Conservation (phyloP, 345 rosid species). For the Populus davidiana region DNA sequence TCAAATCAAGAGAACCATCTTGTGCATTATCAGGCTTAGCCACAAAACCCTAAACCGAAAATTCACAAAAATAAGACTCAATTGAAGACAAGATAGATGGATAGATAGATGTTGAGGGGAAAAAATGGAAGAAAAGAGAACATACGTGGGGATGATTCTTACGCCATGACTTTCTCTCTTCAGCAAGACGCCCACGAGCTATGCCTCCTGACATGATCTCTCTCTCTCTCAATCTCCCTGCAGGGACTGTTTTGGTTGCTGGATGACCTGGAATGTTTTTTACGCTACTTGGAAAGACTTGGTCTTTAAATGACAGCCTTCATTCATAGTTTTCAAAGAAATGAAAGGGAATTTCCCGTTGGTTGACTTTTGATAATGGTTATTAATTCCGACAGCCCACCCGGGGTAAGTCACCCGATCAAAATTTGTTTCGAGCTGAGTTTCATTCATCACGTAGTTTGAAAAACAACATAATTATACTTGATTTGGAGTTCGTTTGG, state of each 20-base stretch:
- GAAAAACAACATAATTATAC: no score
- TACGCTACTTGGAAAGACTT: background rate
- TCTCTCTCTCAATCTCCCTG: background rate
- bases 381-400: no score
- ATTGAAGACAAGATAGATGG: background rate
- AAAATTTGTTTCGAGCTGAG: no score
- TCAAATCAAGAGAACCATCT: slow-evolving; percentile 11
- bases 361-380: background rate
- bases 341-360: background rate
- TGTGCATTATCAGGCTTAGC: slow-evolving; percentile 10
- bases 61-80: background rate
- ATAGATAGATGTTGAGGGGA: background rate
- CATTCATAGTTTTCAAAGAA: background rate
- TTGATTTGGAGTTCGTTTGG: no score
- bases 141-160: slow-evolving; percentile 16
- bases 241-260: background rate
- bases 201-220: slow-evolving; percentile 13
- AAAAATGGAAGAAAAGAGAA: background rate
- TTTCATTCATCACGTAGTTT: no score
- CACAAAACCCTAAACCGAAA: slow-evolving; percentile 8
- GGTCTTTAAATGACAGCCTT: background rate
- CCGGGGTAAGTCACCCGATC: no score
- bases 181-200: slow-evolving; percentile 16
- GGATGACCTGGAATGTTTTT: background rate
- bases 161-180: slow-evolving; percentile 16